These are phyloP conservation scores for Hypoxylon sp. DNA, from an alignment of 2,329 filamentous ascomycete genomes.

Conservation along the genomic window DNA sequence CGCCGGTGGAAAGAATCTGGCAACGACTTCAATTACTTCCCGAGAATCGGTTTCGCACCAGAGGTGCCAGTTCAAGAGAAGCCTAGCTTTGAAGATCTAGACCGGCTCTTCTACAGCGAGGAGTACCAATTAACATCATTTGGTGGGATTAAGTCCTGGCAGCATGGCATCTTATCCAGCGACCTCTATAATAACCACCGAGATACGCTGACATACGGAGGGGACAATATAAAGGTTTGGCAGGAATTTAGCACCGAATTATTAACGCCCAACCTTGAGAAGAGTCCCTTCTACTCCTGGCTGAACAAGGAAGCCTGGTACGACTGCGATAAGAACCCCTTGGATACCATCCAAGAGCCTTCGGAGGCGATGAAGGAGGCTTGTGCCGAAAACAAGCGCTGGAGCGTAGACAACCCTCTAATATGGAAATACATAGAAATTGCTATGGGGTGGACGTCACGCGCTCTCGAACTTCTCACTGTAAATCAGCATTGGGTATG, in stretches of 20 bases:
- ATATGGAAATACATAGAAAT: not conserved
- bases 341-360: not conserved
- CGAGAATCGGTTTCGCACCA: not conserved
- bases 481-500: not conserved
- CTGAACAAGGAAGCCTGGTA: not conserved
- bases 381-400: not conserved
- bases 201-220: not conserved
- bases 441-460: not conserved
- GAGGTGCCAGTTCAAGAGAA: too few relatives aligned
- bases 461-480: not conserved
- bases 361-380: not conserved
- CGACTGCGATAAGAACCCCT: not conserved
- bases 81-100: not conserved
- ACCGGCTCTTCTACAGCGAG: constrained; percentile 1
- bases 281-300: not conserved
- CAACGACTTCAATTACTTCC: too few relatives aligned
- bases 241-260: not conserved
- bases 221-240: not conserved
- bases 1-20: not conserved
- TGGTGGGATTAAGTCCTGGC: not conserved
- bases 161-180: not conserved
- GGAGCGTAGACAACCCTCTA: constrained; percentile 6
- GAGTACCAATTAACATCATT: not conserved
- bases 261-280: not conserved
- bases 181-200: not conserved